Evolutionary conservation across 1,284 basidiomycete genomes (phyloP), one percentile per base, ranked within the genome.

Genomic region (Mycena sp.): DNA sequence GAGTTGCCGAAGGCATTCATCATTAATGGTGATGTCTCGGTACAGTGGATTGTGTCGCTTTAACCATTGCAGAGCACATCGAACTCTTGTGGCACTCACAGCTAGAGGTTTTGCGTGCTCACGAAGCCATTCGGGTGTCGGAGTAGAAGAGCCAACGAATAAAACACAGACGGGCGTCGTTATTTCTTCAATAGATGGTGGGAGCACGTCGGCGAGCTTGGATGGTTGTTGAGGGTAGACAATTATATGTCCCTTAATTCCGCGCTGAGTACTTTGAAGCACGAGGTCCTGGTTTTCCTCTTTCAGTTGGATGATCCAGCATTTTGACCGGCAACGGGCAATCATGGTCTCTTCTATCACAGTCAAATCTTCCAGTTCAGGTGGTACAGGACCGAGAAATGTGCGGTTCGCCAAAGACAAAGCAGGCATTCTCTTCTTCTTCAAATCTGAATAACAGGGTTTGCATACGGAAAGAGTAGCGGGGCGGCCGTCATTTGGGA

Each of bases 181-280:
- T 3, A 78, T 65, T 7, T 78, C 74, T 16, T 74, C 69, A 11
- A 77, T 35, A 14, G 67, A 45, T 17, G 76, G 78, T 6, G 78
- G 79, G 3, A 81, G 43, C 0, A 77, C 6, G 4, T 40, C 53
- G 1, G 69, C 65, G 25, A 80, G 28, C 9, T 46, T 32, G 0
- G 67, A 67, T 5, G 77, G 72, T 6, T 65, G 51, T 58, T 80
- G 78, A 1, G 77, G 78, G 65, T 73, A 78, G 9, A 79, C 68
- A 19, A 81, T 76, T 14, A 77, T 69, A 65, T 80, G 73, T 0
- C 79, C 79, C 60, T 69, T 70, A 9, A 78, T 23, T 7, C 71
- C 78, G 9, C 71, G 60, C 59, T 80, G 78, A 0, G 46, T 48
- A 61, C 35, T 58, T 12, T 59, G 52, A 6, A 65, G 11, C n/a